Percentiles rank a stretch among this genome's conserved stretches.
Evolutionary conservation across 2,329 filamentous ascomycete genomes (phyloP).

Genomic region (Trichoderma sp.): DNA sequence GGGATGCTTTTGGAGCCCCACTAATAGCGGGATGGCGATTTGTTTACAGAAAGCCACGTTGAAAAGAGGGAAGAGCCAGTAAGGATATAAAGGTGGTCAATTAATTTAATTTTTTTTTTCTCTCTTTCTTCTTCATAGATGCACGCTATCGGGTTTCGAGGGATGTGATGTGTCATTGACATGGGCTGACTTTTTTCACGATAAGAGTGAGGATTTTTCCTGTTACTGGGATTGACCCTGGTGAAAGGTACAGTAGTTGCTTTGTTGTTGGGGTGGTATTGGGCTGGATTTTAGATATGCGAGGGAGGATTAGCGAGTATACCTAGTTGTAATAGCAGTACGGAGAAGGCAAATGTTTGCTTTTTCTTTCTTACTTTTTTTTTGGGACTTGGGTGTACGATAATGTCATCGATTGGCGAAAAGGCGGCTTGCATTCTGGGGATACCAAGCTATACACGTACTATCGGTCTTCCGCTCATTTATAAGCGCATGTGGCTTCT

Average conservation of each 20-base stretch:
- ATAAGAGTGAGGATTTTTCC: not conserved
- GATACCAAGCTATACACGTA: not conserved
- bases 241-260: not conserved
- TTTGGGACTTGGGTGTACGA: not conserved
- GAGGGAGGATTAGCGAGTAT: not conserved
- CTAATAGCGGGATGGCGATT: conserved; percentile 6
- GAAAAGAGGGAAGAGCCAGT: not conserved
- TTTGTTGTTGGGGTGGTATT: conserved; percentile 3
- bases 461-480: not conserved
- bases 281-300: not conserved
- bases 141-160: not conserved
- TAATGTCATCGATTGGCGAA: not conserved
- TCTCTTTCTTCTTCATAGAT: not conserved
- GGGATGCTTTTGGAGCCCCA: not conserved
- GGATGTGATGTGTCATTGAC: not conserved
- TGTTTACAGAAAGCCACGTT: conserved; percentile 5
- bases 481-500: not conserved
- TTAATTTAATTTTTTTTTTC: conserved; percentile 9
- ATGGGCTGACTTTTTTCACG: conserved; percentile 9
- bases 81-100: not conserved
- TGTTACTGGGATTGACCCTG: conserved; percentile 12
- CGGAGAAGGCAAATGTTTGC: not conserved
- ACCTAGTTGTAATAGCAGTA: not conserved
- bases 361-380: not conserved
- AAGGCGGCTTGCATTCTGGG: conserved; percentile 4